Percentiles rank a stretch among this genome's conserved stretches.
Evolutionary conservation across 176 grass and related monocot genomes (phyloP).

Genomic region (Triticum turgidum): DNA sequence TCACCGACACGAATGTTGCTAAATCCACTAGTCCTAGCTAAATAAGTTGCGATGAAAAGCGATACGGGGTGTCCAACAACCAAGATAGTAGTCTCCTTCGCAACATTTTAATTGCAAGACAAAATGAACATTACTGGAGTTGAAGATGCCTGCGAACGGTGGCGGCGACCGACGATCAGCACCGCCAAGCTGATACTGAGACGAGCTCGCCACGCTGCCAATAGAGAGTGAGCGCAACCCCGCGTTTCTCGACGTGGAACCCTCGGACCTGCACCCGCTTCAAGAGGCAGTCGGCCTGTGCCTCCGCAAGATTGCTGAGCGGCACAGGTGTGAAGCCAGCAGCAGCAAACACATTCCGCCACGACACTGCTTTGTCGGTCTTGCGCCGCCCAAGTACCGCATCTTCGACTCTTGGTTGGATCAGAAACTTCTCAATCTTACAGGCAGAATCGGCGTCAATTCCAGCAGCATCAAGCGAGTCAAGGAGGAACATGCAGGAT

Average conservation of each 20-base stretch:
- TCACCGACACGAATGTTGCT: slow-evolving; percentile 32
- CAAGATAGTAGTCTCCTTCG: slow-evolving; percentile 28
- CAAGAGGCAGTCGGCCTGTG: slow-evolving; percentile 78
- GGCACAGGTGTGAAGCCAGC: slow-evolving; percentile 57
- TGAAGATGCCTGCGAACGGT: slow-evolving; percentile 22
- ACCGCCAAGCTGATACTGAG: slow-evolving; percentile 77
- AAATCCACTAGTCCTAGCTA: slow-evolving; percentile 47
- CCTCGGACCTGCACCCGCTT: slow-evolving; percentile 83
- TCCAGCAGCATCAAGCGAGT: slow-evolving; percentile 77
- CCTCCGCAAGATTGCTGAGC: slow-evolving; percentile 63
- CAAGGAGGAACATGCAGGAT: slow-evolving; percentile 73
- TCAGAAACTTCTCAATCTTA: slow-evolving; percentile 77
- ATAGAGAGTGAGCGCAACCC: slow-evolving; percentile 55
- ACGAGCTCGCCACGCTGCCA: slow-evolving; percentile 76
- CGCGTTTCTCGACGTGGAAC: slow-evolving; percentile 80
- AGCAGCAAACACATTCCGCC: slow-evolving; percentile 60
- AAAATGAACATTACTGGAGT: slow-evolving; percentile 54
- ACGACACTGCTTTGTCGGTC: slow-evolving; percentile 49
- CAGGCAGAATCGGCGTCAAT: slow-evolving; percentile 53
- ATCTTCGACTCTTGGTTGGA: slow-evolving; percentile 75
- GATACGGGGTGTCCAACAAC: slow-evolving; percentile 27
- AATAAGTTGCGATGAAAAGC: slow-evolving; percentile 32
- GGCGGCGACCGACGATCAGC: slow-evolving; percentile 40
- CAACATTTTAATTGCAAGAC: slow-evolving; percentile 43
- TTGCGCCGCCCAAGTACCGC: slow-evolving; percentile 54